Conservation (phyloP, 2,329 filamentous ascomycete species). For the Pseudogymnoascus sp. region DNA sequence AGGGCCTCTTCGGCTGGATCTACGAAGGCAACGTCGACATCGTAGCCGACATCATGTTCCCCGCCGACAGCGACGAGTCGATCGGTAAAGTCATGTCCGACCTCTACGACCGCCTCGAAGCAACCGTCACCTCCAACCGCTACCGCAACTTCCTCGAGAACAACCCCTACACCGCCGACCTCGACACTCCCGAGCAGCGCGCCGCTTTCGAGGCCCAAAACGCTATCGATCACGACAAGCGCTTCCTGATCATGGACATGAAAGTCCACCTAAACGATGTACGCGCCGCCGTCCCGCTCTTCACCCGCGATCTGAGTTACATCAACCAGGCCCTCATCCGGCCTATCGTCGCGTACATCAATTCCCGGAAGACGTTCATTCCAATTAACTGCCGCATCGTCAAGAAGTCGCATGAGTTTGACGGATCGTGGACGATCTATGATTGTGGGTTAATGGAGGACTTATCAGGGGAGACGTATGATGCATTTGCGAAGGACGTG, state of each 20-base stretch:
- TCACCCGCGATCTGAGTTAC: conserved; percentile 86
- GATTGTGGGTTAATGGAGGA: conserved; percentile 94
- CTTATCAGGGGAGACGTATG: conserved; percentile 85
- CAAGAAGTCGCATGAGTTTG: conserved; percentile 81
- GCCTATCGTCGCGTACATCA: conserved; percentile 97
- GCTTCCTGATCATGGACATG: conserved; percentile 88
- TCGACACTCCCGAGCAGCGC: conserved; percentile 23
- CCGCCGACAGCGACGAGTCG: conserved; percentile 77
- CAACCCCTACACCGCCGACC: conserved; percentile 29
- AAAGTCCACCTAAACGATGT: conserved; percentile 94
- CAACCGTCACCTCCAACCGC: conserved; percentile 75
- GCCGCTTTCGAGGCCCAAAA: conserved; percentile 25
- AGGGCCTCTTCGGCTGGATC: conserved; percentile 96
- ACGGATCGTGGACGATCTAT: conserved; percentile 90
- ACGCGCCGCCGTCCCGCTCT: conserved; percentile 84
- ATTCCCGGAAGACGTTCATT: conserved; percentile 89
- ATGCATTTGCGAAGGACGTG: conserved; percentile 87
- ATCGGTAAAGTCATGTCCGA: conserved; percentile 94
- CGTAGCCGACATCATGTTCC: conserved; percentile 91
- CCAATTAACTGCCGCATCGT: conserved; percentile 92
- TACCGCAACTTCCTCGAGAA: conserved; percentile 54
- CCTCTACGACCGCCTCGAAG: conserved; percentile 93
- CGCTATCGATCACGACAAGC: conserved; percentile 50
- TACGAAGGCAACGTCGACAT: conserved; percentile 96
- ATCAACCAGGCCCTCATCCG: conserved; percentile 92